Percentiles rank a stretch among this genome's conserved stretches.
Conservation (phyloP, 805 yeast species). For the Candida montana region DNA sequence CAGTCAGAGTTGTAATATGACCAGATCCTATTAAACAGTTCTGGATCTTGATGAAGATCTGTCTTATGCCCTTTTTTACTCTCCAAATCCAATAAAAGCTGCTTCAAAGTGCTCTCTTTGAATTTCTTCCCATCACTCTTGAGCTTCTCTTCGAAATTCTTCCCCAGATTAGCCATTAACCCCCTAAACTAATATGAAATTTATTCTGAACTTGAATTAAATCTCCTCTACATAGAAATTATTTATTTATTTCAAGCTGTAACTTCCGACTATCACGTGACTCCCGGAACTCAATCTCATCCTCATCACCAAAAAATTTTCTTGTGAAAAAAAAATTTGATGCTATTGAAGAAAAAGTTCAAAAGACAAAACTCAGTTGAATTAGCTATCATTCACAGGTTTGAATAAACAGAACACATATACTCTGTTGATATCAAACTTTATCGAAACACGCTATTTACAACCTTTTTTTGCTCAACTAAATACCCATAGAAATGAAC, state of each 20-base stretch:
- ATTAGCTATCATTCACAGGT: not conserved
- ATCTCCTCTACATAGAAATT: too few species aligned
- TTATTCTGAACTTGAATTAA: too few species aligned
- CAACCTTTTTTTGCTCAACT: not conserved
- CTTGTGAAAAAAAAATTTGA: conserved; percentile 4
- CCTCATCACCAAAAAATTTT: conserved; percentile 4
- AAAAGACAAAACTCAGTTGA: not conserved
- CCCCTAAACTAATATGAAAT: too few species aligned
- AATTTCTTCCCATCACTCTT: not conserved
- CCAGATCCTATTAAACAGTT: conserved; percentile 3
- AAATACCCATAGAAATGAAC: conserved; percentile 26
- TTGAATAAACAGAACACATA: not conserved
- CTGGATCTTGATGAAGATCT: conserved; percentile 2
- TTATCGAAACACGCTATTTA: not conserved
- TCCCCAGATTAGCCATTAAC: not conserved
- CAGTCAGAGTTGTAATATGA: not conserved
- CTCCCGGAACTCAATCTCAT: not conserved
- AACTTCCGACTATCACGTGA: not conserved
- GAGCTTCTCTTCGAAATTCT: not conserved
- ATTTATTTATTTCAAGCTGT: too few species aligned
- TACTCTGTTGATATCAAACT: not conserved
- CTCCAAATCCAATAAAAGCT: not conserved
- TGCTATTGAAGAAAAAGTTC: not conserved
- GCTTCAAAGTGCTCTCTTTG: not conserved
- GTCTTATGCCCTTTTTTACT: not conserved